These are phyloP conservation scores for Melaleuca alternifolia DNA, from an alignment of 345 rosid species.

Conservation along the genomic window DNA sequence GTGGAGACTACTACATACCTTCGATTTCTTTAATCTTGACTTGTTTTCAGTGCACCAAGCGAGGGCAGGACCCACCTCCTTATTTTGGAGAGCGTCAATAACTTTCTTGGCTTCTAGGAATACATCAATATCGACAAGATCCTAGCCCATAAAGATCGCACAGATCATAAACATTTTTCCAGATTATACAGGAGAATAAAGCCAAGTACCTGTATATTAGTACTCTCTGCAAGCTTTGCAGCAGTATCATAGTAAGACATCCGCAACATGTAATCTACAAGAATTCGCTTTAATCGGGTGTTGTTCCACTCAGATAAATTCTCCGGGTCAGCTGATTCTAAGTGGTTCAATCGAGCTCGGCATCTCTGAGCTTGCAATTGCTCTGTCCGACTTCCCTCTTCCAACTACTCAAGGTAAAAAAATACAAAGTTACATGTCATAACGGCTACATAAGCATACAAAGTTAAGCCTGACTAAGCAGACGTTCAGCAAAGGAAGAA, in stretches of 20 bases:
- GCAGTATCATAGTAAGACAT: slow-evolving; percentile 89
- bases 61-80: slow-evolving; percentile 76
- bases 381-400: slow-evolving; percentile 74
- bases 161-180: neutral
- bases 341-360: slow-evolving; percentile 79
- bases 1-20: slow-evolving; percentile 31
- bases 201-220: slow-evolving; percentile 51
- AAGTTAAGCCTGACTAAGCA: neutral
- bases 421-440: neutral
- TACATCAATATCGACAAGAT: slow-evolving; percentile 89
- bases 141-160: slow-evolving; percentile 29
- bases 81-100: slow-evolving; percentile 73
- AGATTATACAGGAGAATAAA: neutral
- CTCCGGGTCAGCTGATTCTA: slow-evolving; percentile 71
- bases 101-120: slow-evolving; percentile 83
- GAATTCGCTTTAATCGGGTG: slow-evolving; percentile 66
- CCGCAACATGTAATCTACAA: slow-evolving; percentile 88
- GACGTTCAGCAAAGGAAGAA: neutral
- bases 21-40: slow-evolving; percentile 83
- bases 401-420: slow-evolving; percentile 38
- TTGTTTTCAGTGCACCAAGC: slow-evolving; percentile 93
- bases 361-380: slow-evolving; percentile 78
- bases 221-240: slow-evolving; percentile 57
- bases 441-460: neutral
- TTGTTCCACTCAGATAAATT: slow-evolving; percentile 68